A percentile compares a stretch with the other conserved stretches of the same genome.
phyloP scores from a whole-genome alignment of 164 flowering plant species.

The Buxus sempervirens region DNA sequence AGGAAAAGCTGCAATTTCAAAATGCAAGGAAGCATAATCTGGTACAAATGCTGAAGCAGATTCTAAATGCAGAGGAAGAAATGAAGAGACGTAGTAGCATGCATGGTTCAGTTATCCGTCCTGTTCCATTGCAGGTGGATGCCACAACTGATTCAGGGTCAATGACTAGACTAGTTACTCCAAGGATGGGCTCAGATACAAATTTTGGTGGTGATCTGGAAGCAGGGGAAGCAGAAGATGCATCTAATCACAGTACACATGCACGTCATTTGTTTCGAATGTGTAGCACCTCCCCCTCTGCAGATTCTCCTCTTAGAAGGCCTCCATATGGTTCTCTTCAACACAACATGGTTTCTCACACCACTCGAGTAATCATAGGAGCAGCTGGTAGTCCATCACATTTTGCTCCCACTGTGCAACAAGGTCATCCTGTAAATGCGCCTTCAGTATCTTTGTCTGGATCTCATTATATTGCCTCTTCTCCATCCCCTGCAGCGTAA shows the following conservation, averaged over 20 bases:
- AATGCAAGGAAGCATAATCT: slow-evolving; percentile 77
- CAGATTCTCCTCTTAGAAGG: slow-evolving; percentile 74
- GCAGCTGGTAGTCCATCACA: slow-evolving; percentile 71
- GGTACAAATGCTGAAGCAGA: slow-evolving; percentile 91
- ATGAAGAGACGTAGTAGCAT: slow-evolving; percentile 58
- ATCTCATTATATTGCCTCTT: slow-evolving; percentile 69
- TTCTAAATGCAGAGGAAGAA: slow-evolving; percentile 85
- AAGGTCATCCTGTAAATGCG: slow-evolving; percentile 42
- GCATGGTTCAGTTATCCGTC: slow-evolving; percentile 41
- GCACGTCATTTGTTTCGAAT: slow-evolving; percentile 51
- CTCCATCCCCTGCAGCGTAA: slow-evolving; percentile 99
- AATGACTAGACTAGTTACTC: slow-evolving; percentile 40
- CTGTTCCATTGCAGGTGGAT: slow-evolving; percentile 65
- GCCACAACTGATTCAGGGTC: slow-evolving; percentile 55
- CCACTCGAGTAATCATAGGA: slow-evolving; percentile 41
- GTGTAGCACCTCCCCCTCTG: slow-evolving; percentile 72
- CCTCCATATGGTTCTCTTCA: slow-evolving; percentile 33
- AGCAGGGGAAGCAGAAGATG: slow-evolving; percentile 68
- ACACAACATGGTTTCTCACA: slow-evolving; percentile 47
- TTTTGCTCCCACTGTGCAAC: slow-evolving; percentile 66
- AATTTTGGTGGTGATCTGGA: slow-evolving; percentile 53
- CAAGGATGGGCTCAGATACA: slow-evolving; percentile 52
- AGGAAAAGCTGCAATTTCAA: slow-evolving; percentile 64
- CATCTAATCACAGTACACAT: slow-evolving; percentile 49
- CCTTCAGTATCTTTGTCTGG: slow-evolving; percentile 68